phyloP scores from a whole-genome alignment of 495 filamentous ascomycete species.

The Chaetomidium leptoderma region DNA sequence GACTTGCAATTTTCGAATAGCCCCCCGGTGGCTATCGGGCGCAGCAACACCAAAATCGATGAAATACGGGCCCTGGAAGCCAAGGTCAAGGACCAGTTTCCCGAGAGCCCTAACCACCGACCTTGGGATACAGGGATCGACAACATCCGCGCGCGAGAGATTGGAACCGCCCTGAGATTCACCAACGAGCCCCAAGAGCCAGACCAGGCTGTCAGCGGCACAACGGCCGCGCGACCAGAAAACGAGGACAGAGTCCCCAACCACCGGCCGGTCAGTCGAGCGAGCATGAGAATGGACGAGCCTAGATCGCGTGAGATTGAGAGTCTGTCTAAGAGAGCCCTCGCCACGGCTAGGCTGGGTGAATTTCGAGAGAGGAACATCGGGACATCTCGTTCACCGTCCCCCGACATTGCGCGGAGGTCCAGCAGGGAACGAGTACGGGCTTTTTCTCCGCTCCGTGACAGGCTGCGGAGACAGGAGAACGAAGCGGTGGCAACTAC shows the following conservation, averaged over 20 bases:
- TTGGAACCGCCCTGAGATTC: constrained; percentile 34
- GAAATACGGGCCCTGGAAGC: constrained; percentile 41
- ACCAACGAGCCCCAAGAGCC: constrained; percentile 12
- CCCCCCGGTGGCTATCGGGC: constrained; percentile 47
- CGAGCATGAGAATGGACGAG: constrained; percentile 48
- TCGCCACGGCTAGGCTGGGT: constrained; percentile 55
- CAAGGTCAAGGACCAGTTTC: constrained; percentile 18
- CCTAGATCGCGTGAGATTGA: constrained; percentile 57
- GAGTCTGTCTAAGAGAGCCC: constrained; percentile 52
- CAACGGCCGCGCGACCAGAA: not conserved
- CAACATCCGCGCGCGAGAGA: constrained; percentile 50
- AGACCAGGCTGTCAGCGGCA: not conserved
- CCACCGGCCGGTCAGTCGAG: constrained; percentile 22
- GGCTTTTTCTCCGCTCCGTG: constrained; percentile 23
- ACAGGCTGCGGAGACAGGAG: constrained; percentile 33
- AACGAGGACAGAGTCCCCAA: constrained; percentile 5
- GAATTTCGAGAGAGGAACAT: constrained; percentile 54
- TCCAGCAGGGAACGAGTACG: constrained; percentile 23
- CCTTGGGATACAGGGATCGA: constrained; percentile 40
- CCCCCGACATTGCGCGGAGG: constrained; percentile 30
- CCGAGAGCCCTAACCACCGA: not conserved
- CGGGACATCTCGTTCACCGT: constrained; percentile 35
- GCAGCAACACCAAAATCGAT: constrained; percentile 41
- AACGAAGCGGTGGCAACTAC: constrained; percentile 7
- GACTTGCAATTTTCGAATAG: constrained; percentile 59